phyloP scores from a whole-genome alignment of 495 filamentous ascomycete species.

The Aspergillus heteromorphus region DNA sequence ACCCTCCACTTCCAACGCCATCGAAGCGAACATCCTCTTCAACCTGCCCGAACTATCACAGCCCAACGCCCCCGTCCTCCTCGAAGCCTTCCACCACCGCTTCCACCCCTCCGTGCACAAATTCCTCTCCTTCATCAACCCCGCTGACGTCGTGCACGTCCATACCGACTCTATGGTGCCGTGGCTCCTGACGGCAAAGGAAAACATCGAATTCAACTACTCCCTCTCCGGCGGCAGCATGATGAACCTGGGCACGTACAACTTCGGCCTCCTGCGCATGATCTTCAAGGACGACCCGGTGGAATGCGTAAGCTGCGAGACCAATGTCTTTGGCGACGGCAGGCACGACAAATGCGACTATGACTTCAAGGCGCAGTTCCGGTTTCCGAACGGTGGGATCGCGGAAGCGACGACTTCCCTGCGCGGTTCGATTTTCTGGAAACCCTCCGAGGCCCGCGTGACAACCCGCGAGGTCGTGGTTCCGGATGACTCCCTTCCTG shows the following conservation, averaged over 20 bases:
- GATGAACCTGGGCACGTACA: constrained; percentile 50
- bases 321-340: constrained; percentile 21
- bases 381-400: constrained; percentile 41
- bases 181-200: constrained; percentile 19
- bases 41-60: constrained; percentile 24
- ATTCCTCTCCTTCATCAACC: constrained; percentile 40
- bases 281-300: constrained; percentile 35
- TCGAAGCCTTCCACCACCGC: constrained; percentile 47
- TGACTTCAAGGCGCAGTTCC: constrained; percentile 33
- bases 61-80: constrained; percentile 28
- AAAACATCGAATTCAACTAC: constrained; percentile 52
- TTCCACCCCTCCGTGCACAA: constrained; percentile 43
- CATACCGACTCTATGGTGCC: constrained; percentile 24
- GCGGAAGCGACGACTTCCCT: constrained; percentile 34
- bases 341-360: constrained; percentile 31
- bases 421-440: constrained; percentile 15
- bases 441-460: constrained; percentile 11
- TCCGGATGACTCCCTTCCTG: constrained; percentile 17
- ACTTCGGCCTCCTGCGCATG: constrained; percentile 31
- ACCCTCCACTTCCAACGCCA: constrained; percentile 45
- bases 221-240: constrained; percentile 47
- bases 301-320: constrained; percentile 32
- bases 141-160: constrained; percentile 32
- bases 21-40: constrained; percentile 44
- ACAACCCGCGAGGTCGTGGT: constrained; percentile 20